These are phyloP conservation scores for Chenopodium album DNA, from an alignment of 148 eudicot genomes.

Conservation along the genomic window DNA sequence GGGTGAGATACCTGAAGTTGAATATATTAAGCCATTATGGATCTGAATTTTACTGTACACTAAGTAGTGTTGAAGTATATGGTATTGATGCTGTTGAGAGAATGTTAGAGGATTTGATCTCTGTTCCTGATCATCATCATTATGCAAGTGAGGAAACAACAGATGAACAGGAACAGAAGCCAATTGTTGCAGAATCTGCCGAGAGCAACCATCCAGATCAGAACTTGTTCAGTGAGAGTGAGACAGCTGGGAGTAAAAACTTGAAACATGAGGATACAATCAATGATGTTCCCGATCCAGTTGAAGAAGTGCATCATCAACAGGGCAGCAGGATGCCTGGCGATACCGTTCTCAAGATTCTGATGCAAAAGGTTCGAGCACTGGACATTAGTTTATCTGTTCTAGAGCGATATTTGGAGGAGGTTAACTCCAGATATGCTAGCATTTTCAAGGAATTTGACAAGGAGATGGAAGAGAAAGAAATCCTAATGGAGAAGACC, in stretches of 20 bases:
- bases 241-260: conserved; percentile 38
- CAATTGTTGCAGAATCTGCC: conserved; percentile 22
- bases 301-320: conserved; percentile 67
- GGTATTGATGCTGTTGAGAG: conserved; percentile 96
- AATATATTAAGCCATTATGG: conserved; percentile 83
- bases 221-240: conserved; percentile 27
- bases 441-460: conserved; percentile 74
- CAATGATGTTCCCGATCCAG: conserved; percentile 52
- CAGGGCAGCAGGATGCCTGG: conserved; percentile 92
- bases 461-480: conserved; percentile 61
- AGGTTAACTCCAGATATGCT: conserved; percentile 71
- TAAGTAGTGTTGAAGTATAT: conserved; percentile 85
- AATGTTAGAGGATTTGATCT: conserved; percentile 89
- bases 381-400: conserved; percentile 82
- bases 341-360: conserved; percentile 91
- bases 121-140: conserved; percentile 56
- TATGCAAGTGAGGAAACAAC: conserved; percentile 31
- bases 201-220: conserved; percentile 32
- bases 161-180: conserved; percentile 34
- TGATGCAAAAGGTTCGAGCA: conserved; percentile 90
- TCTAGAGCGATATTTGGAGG: conserved; percentile 83
- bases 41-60: conserved; percentile 88
- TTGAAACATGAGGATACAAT: conserved; percentile 30
- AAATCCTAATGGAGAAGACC: conserved; percentile 55
- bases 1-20: conserved; percentile 86